A percentile compares a stretch with the other conserved stretches of the same genome.
Conservation (phyloP, 495 filamentous ascomycete genomes). For the Chaetomium cochliodes region DNA sequence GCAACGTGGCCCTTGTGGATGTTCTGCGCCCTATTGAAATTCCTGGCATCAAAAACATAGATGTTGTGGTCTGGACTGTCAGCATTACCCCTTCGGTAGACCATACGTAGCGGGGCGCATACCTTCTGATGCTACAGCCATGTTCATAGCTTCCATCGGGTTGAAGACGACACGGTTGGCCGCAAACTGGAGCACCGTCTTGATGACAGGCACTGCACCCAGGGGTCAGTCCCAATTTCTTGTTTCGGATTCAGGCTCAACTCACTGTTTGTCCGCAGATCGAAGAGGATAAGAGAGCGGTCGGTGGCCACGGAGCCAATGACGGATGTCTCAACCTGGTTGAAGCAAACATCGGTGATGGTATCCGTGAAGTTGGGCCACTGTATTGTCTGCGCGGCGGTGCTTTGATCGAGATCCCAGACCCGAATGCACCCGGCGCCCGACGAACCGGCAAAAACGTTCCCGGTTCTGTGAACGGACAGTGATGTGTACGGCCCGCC, state of each 20-base stretch:
- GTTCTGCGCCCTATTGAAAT: slow-evolving; percentile 61
- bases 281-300: slow-evolving; percentile 76
- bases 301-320: slow-evolving; percentile 81
- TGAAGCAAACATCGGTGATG: slow-evolving; percentile 87
- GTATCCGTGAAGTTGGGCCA: slow-evolving; percentile 90
- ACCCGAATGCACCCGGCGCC: slow-evolving; percentile 85
- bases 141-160: slow-evolving; percentile 62
- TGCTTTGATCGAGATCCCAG: slow-evolving; percentile 64
- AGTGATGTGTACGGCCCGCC: slow-evolving; percentile 77
- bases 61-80: slow-evolving; percentile 49
- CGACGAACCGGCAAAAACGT: slow-evolving; percentile 73
- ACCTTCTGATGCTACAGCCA: slow-evolving; percentile 41
- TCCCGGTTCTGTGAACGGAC: slow-evolving; percentile 71
- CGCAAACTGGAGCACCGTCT: slow-evolving; percentile 73
- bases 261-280: slow-evolving; percentile 67
- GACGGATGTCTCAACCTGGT: slow-evolving; percentile 89
- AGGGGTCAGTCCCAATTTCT: not conserved
- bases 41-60: slow-evolving; percentile 41
- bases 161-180: slow-evolving; percentile 91
- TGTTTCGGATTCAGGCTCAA: not conserved
- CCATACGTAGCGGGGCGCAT: not conserved
- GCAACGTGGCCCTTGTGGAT: slow-evolving; percentile 95
- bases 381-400: slow-evolving; percentile 73
- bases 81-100: not conserved
- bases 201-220: slow-evolving; percentile 68